Conservation (phyloP, 345 rosid genomes). For the Hibiscus trionum region DNA sequence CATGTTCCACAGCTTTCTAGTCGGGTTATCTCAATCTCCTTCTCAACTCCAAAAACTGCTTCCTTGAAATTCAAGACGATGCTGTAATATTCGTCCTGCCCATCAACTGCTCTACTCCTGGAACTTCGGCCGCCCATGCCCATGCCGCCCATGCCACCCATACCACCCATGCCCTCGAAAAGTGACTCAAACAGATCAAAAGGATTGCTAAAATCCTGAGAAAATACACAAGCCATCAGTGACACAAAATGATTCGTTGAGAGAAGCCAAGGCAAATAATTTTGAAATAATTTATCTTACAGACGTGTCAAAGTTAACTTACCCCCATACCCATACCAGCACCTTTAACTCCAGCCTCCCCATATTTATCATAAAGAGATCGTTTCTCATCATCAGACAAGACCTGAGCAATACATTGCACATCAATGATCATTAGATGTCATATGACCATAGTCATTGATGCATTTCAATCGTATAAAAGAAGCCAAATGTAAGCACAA, state of each 20-base stretch:
- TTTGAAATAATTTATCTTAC: not conserved
- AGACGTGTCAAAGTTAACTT: conserved; percentile 22
- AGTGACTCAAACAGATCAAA: conserved; percentile 87
- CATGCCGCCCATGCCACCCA: conserved; percentile 82
- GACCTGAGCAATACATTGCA: conserved; percentile 44
- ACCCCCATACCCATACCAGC: conserved; percentile 98
- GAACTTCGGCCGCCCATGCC: conserved; percentile 72
- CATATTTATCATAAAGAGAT: conserved; percentile 85
- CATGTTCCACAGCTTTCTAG: conserved; percentile 85
- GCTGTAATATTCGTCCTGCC: conserved; percentile 85
- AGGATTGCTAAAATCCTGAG: conserved; percentile 92
- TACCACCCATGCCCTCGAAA: conserved; percentile 84
- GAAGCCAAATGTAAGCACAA: conserved; percentile 8
- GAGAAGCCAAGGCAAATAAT: not conserved
- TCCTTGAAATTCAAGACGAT: conserved; percentile 77
- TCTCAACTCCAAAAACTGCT: conserved; percentile 88
- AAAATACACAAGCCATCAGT: conserved; percentile 11
- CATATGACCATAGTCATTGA: not conserved
- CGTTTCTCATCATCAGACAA: conserved; percentile 95
- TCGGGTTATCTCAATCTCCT: conserved; percentile 87
- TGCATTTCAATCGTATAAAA: conserved; percentile 1
- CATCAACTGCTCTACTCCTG: conserved; percentile 72
- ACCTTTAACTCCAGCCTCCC: conserved; percentile 97
- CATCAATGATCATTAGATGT: conserved; percentile 4
- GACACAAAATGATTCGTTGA: not conserved